These are phyloP conservation scores for Bassia scoparia DNA, from an alignment of 148 eudicot species.

Conservation along the genomic window DNA sequence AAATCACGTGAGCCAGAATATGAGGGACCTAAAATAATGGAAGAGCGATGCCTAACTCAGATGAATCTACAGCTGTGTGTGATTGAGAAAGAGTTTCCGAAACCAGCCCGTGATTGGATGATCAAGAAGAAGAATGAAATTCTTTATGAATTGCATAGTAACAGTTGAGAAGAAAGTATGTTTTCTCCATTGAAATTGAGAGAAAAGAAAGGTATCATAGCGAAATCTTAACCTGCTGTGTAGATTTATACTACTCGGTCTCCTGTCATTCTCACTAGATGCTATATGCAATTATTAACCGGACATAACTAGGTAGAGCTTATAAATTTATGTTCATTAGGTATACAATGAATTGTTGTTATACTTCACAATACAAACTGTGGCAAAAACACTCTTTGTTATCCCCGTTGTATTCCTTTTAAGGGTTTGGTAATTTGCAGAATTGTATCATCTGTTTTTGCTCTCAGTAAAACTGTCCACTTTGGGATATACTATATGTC, in stretches of 20 bases:
- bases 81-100: slow-evolving; percentile 31
- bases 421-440: too few relatives aligned
- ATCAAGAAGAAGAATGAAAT: slow-evolving; percentile 25
- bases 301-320: background rate
- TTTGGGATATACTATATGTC: too few relatives aligned
- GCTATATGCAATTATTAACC: background rate
- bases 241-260: slow-evolving; percentile 18
- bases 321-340: background rate
- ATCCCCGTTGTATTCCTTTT: background rate
- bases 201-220: too few relatives aligned
- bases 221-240: slow-evolving; percentile 7
- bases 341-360: background rate
- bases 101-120: slow-evolving; percentile 36
- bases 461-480: too few relatives aligned
- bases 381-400: background rate
- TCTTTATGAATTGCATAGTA: background rate
- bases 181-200: background rate
- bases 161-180: background rate
- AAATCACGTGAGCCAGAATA: slow-evolving; percentile 52
- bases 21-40: slow-evolving; percentile 34
- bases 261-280: background rate
- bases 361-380: background rate
- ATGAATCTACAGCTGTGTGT: slow-evolving; percentile 28
- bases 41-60: slow-evolving; percentile 28
- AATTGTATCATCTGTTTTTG: too few relatives aligned